These are phyloP conservation scores for Echria macrotheca DNA, from an alignment of 495 filamentous ascomycete species.

Conservation along the genomic window DNA sequence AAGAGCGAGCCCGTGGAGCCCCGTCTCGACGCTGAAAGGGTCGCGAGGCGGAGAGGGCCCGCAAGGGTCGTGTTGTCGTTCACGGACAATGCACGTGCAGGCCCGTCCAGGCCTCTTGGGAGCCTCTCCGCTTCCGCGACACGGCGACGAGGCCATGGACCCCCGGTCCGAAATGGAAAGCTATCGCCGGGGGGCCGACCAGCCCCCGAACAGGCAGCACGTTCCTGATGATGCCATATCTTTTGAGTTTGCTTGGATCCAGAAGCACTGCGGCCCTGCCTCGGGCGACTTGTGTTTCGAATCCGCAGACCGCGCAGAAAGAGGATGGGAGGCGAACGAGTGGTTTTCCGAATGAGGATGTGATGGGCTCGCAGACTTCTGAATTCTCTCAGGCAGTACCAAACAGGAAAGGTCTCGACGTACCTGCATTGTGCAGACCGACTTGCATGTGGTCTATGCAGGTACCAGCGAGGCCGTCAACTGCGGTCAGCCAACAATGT, in stretches of 20 bases:
- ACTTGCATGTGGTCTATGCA: constrained; percentile 13
- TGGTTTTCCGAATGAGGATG: background rate
- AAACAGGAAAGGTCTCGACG: constrained; percentile 10
- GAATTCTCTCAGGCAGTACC: constrained; percentile 7
- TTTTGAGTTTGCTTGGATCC: background rate
- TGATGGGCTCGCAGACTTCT: constrained; percentile 8
- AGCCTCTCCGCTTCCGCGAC: constrained; percentile 12
- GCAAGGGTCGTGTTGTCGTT: constrained; percentile 1
- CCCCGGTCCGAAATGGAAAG: background rate
- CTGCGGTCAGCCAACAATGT: constrained; percentile 5
- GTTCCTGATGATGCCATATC: background rate
- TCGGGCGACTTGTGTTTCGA: constrained; percentile 5
- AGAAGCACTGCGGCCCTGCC: too few species aligned
- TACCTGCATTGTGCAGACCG: constrained; percentile 25
- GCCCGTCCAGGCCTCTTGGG: constrained; percentile 5
- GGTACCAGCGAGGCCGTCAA: constrained; percentile 12
- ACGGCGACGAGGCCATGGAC: constrained; percentile 2
- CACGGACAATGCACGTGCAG: constrained; percentile 7
- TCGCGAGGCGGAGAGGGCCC: too few species aligned
- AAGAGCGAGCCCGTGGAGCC: background rate
- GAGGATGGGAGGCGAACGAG: background rate
- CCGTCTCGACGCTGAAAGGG: too few species aligned
- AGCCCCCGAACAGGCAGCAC: background rate
- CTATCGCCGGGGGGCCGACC: background rate
- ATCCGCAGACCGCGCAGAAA: background rate